Base-by-base conservation (phyloP, 495 filamentous ascomycete genomes). In the Usnea hakonensis region DNA sequence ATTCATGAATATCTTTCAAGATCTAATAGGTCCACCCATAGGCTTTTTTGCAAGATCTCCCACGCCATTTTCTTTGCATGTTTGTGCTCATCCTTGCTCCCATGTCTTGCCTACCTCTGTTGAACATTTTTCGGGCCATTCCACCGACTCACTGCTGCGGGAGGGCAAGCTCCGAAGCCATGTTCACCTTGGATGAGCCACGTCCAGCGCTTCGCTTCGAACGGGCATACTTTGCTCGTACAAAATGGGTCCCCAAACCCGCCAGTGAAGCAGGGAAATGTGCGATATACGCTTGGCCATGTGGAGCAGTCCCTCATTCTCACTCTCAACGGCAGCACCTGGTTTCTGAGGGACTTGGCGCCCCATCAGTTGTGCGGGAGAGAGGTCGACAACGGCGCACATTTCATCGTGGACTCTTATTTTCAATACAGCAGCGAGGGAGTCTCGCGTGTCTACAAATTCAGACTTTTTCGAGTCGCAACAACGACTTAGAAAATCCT, bases 251-350 rank as follows among this genome's bases (percentile, higher is more conserved):
- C 83, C 86, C 91, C 91, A 96, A 4, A 95, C 86, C 55, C 87
- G 79, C 91, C 91, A 96, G 72, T 96, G 90, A 28, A 95, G 73
- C 23, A 91, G 79, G 11, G 85, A 83, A 46, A 96, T 82, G 66
- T 95, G 91, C 14, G 90, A 85, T 43, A 94, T 76, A 35, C 88
- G 84, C 61, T 82, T 84, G 2, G 87, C 83, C 68, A 93, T 83
- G 57, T 90, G 46, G 44, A 57, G 35, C 8, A 67, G 19, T 3
- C 48, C 48, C 28, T 32, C 48, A 10, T 1, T 26, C 44, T 63
- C 62, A 30, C n/a, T 26, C 26, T 52, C 26, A 32, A 52, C 28
- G 26, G 48, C 26, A 32, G 19, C 23, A 8, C 33, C 38, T 33
- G 40, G 32, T 36, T 30, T 35, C 28, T 11, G 35, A 26, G n/a